Evolutionary conservation across 2,329 filamentous ascomycete genomes (phyloP), one percentile per base, ranked within the genome.

Genomic region (Hymenotorrendiella dingleyae): DNA sequence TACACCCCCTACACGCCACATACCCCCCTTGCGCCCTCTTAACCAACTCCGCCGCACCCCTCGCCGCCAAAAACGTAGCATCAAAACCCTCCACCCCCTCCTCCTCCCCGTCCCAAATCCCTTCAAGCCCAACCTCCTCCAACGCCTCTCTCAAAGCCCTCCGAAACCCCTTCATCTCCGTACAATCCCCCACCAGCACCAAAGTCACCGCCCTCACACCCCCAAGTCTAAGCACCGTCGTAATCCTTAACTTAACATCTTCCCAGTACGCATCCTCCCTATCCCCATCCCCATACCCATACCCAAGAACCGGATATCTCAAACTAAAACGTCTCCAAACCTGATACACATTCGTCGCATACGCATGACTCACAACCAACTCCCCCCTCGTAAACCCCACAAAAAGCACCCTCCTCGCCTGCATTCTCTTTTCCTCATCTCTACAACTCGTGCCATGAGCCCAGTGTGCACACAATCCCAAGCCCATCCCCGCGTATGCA

Each of bases 181-280:
- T 45, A 24, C 34, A 30, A 16, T 50, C 45, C 9, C 45, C 48
- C 14, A 43, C 28, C 2, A 50, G 24, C 2, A 46, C n/a, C 21
- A 48, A 14, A 1, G 42, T 36, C 6, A 43, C 36, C 17, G 65
- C 60, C 41, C n/a, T 11, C 16, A 21, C n/a, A n/a, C 19, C 16
- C 10, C n/a, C 39, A 11, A 8, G 23, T 20, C 36, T 29, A 14
- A 27, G 14, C 17, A 40, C 21, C 21, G 35, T 17, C n/a, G 32
- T 37, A n/a, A 46, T 42, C 14, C 38, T 35, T 20, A 32, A 17
- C 12, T 40, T 40, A 3, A 50, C 5, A 6, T 23, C 16, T 7
- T 36, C 27, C 48, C 48, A 50, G 28, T 42, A 50, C 4, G 14
- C 9, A 16, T 40, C 43, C 12, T 14, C 4, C 6, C 16, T 10